Evolutionary conservation across 257 asterid species (phyloP), one percentile per base, ranked within the genome.

Genomic region (Anisodus tanguticus): DNA sequence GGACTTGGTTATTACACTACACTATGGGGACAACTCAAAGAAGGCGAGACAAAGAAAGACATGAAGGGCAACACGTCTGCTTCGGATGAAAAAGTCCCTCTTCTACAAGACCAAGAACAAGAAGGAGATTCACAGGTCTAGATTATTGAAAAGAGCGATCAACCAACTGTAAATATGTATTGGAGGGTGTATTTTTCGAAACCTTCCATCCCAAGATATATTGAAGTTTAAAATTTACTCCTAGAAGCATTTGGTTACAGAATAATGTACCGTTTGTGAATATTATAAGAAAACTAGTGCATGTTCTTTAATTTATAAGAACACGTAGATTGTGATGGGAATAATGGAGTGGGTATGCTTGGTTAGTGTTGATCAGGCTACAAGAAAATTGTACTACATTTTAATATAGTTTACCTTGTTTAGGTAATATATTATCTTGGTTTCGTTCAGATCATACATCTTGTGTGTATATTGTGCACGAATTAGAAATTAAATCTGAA

Each of bases 1-100:
- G 97, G 97, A 37, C 76, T 87, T 87, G 97, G 97, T 16, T 92
- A 91, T 87, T 91, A 89, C 88, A 89, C 93, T 31, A 80, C 84
- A 22, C 80, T 92, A 22, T 91, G 93, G 93, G 97, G 92, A 62
- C 93, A 90, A 43, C 80, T 89, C 7, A 89, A 84, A 82, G 90
- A 87, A 22, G 90, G 85, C 0, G 90, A 85, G 45, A 67, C 15
- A 45, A 83, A 83, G 60, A 72, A 45, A 86, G 45, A 59, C 79
- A 9, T 59, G 31, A 79, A 55, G 19, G 39, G 82, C 76, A 62
- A 64, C 11, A 35, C 16, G 22, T 26, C 49, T 15, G 17, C 69
- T 11, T 66, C 87, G 35, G 88, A 87, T 58, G 83, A 89, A 15
- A 91, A 88, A 86, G 88, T 90, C 15, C 97, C 95, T n/a, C 93